Evolutionary conservation across 371 early-diverging fungal species (phyloP).

Genomic region (Dichotomocladium elegans): DNA sequence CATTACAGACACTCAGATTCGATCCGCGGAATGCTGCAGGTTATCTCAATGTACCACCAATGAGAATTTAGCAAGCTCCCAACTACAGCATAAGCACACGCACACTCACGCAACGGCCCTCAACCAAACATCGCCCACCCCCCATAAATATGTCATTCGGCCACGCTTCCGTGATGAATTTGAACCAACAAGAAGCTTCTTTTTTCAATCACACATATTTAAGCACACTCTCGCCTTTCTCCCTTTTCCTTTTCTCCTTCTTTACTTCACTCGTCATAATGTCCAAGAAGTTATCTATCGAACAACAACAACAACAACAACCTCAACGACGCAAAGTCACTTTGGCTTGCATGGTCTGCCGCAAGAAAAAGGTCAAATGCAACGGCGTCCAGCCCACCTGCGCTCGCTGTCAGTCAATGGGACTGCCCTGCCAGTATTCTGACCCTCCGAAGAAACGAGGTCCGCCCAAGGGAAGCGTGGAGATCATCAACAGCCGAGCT

Average conservation of each 20-base stretch:
- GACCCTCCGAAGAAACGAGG: conserved; percentile 53
- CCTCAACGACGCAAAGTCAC: conserved; percentile 45
- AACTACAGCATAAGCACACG: background rate
- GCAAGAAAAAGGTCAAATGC: conserved; percentile 51
- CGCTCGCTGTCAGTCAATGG: conserved; percentile 35
- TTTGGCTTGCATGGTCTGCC: conserved; percentile 41
- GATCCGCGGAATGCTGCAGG: background rate
- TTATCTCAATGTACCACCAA: background rate
- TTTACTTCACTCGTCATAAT: conserved; percentile 6
- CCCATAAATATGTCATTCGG: background rate
- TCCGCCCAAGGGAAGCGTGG: conserved; percentile 75
- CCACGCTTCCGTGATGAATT: background rate
- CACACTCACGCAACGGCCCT: background rate
- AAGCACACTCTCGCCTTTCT: background rate
- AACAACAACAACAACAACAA: conserved; percentile 7
- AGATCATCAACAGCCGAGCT: conserved; percentile 66
- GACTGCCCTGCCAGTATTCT: conserved; percentile 37
- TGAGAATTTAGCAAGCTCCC: too few relatives aligned
- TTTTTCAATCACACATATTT: too few relatives aligned
- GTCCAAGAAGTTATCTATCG: conserved; percentile 6
- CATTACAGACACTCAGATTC: background rate
- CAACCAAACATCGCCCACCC: background rate
- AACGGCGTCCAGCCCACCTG: conserved; percentile 46
- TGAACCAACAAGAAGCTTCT: background rate
- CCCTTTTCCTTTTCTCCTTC: background rate